These are phyloP conservation scores for Russula vinacea DNA, from an alignment of 768 basidiomycete genomes.

Conservation along the genomic window DNA sequence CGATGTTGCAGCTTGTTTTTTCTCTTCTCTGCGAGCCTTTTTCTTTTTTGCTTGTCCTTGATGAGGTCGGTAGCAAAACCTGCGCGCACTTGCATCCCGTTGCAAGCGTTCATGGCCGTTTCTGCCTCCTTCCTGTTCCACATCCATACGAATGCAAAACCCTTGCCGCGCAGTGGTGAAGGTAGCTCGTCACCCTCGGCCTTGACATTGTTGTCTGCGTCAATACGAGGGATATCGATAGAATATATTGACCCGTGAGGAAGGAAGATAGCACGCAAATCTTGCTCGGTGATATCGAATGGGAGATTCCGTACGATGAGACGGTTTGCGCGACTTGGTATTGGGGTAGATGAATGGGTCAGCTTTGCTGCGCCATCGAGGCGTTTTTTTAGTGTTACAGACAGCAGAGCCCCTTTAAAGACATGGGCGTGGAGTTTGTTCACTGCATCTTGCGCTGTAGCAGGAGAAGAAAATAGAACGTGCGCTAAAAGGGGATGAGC, in stretches of 20 bases:
- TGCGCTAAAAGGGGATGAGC: constrained; percentile 48
- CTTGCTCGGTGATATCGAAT: constrained; percentile 77
- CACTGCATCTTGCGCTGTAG: constrained; percentile 66
- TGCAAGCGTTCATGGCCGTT: constrained; percentile 37
- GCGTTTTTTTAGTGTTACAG: constrained; percentile 83
- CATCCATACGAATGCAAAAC: constrained; percentile 97
- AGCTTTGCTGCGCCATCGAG: constrained; percentile 63
- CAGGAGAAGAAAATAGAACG: constrained; percentile 67
- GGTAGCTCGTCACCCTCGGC: constrained; percentile 33
- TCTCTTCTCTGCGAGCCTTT: constrained; percentile 40
- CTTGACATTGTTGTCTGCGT: constrained; percentile 35
- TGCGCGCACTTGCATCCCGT: constrained; percentile 28
- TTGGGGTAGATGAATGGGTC: constrained; percentile 33
- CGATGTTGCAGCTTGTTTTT: constrained; percentile 39
- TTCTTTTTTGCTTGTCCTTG: constrained; percentile 37
- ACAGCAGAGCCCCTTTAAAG: constrained; percentile 85
- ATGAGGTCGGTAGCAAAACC: constrained; percentile 34
- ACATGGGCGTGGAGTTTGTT: constrained; percentile 87
- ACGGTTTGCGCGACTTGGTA: constrained; percentile 69
- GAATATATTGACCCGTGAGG: constrained; percentile 85
- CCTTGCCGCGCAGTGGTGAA: constrained; percentile 48
- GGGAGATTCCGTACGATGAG: constrained; percentile 91
- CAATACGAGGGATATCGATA: constrained; percentile 64
- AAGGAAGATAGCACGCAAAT: constrained; percentile 81
- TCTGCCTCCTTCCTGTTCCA: constrained; percentile 69